These are phyloP conservation scores for Tilletia setariae DNA, from an alignment of 1,284 basidiomycete genomes.

Conservation along the genomic window DNA sequence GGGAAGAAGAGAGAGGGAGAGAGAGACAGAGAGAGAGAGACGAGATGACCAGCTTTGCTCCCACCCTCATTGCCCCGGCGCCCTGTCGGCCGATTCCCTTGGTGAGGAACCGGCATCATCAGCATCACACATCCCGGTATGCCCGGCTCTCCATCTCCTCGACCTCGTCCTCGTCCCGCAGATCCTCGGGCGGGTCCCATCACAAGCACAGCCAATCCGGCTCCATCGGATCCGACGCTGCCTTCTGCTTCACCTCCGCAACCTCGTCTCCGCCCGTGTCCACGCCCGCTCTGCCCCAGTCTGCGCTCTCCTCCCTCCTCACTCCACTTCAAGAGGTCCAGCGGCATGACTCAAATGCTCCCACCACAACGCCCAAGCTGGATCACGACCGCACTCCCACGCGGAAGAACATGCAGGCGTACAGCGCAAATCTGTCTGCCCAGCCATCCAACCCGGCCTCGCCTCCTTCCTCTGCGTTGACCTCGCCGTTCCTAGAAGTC, in stretches of 20 bases:
- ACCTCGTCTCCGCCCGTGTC: too few species aligned
- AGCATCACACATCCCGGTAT: background rate
- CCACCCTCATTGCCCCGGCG: slow-evolving; percentile 7
- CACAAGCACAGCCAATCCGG: too few species aligned
- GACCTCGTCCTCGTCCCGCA: background rate
- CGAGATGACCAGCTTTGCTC: background rate
- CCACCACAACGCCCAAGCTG: background rate
- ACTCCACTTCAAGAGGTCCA: background rate
- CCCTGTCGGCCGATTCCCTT: slow-evolving; percentile 9
- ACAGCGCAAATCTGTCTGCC: background rate
- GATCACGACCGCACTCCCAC: slow-evolving; percentile 5
- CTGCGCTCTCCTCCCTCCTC: too few species aligned
- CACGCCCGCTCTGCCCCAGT: too few species aligned
- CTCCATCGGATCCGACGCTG: too few species aligned
- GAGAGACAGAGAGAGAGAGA: background rate
- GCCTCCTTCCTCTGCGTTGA: background rate
- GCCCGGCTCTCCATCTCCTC: slow-evolving; percentile 2
- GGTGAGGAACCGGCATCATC: background rate
- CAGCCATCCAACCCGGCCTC: background rate
- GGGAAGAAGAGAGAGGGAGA: background rate
- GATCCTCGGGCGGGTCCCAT: background rate
- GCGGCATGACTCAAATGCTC: background rate
- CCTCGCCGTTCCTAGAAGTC: background rate
- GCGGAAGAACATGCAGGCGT: slow-evolving; percentile 11
- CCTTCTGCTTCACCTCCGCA: too few species aligned